Evolutionary conservation across 768 basidiomycete species (phyloP).

Genomic region (Amanita pallidorosea): DNA sequence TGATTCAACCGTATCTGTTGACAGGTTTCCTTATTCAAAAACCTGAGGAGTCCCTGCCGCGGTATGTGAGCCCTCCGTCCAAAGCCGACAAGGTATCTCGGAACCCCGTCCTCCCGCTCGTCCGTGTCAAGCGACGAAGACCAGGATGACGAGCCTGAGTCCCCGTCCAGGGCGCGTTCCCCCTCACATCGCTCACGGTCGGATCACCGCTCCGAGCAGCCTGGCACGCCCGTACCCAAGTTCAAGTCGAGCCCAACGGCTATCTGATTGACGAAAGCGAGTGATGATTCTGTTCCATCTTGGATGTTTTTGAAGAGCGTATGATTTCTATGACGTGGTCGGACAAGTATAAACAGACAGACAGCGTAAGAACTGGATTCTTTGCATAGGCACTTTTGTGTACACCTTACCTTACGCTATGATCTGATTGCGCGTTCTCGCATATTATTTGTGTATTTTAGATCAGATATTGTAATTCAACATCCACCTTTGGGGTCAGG

Average conservation of each 20-base stretch:
- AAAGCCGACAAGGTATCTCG: conserved; percentile 15
- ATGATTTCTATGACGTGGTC: background rate
- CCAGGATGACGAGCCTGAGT: background rate
- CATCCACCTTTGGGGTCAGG: too few relatives aligned
- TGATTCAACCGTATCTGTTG: background rate
- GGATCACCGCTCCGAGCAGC: conserved; percentile 1
- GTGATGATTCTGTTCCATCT: too few relatives aligned
- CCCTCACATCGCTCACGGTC: background rate
- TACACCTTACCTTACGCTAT: background rate
- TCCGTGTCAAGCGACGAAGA: conserved; percentile 16
- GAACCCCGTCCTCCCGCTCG: conserved; percentile 17
- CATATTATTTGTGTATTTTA: background rate
- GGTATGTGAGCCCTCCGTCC: conserved; percentile 31
- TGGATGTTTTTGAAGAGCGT: background rate
- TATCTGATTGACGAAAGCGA: background rate
- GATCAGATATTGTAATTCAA: background rate
- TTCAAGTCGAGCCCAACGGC: conserved; percentile 20
- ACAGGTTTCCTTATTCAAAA: conserved; percentile 46
- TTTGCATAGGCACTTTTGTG: background rate
- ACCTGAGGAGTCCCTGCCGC: conserved; percentile 48
- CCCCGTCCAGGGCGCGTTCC: conserved; percentile 6
- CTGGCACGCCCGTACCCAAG: conserved; percentile 6
- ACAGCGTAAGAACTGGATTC: background rate
- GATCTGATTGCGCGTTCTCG: background rate
- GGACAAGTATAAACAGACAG: background rate